These are phyloP conservation scores for Thalassiosira ordinaria DNA, from an alignment of 352 stramenopile genomes.

Conservation along the genomic window DNA sequence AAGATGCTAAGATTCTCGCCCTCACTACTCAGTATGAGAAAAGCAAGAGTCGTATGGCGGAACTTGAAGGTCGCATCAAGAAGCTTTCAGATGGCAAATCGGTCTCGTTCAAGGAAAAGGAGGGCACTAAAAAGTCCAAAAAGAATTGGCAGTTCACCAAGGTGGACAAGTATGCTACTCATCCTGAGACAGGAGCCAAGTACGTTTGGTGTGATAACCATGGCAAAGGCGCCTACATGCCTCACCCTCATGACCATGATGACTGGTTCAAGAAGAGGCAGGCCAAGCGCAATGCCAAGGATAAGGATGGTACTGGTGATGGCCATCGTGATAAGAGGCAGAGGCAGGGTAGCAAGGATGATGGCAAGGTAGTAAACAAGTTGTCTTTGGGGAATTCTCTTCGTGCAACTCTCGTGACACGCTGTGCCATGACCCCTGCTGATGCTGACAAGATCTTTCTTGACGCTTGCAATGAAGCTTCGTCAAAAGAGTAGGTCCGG, in stretches of 20 bases:
- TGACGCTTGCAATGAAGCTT: not conserved
- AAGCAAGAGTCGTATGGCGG: not conserved
- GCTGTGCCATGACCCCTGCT: not conserved
- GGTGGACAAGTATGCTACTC: not conserved
- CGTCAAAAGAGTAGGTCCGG: constrained; percentile 12
- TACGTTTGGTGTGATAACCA: constrained; percentile 3
- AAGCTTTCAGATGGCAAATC: no score
- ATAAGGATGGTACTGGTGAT: not conserved
- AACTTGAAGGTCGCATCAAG: constrained; percentile 7
- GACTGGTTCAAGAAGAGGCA: constrained; percentile 1
- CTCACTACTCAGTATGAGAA: constrained; percentile 12
- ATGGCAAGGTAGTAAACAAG: not conserved
- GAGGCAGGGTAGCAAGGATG: not conserved
- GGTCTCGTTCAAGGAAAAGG: no score
- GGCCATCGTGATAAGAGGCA: not conserved
- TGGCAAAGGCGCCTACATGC: constrained; percentile 12
- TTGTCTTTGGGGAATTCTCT: not conserved
- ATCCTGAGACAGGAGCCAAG: not conserved
- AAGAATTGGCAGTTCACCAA: no score
- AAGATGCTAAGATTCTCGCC: constrained; percentile 31
- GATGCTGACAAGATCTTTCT: constrained; percentile 4
- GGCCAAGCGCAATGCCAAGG: not conserved
- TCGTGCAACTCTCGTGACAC: not conserved
- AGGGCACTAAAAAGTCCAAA: no score
- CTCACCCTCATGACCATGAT: not conserved